Base-by-base conservation (phyloP, 805 yeast species). In the Candida coquimbonensis region DNA sequence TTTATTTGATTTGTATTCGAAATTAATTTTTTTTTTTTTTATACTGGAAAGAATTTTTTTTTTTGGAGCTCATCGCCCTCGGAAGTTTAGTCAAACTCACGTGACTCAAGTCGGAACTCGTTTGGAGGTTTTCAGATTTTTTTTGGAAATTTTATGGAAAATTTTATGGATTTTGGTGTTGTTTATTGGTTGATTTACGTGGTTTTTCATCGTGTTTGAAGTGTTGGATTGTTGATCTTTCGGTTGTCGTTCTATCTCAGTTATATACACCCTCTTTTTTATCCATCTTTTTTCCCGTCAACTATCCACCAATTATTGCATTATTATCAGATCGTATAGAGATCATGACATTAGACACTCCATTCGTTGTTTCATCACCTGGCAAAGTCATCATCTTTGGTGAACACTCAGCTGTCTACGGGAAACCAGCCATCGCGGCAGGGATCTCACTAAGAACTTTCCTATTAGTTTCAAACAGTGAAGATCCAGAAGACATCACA, bases 301-400 rank as follows among this genome's bases (percentile, higher is more conserved):
- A 9, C 1, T 27, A 7, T 27, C 4, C 12, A 3, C 12, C 9
- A 8, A 11, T 8, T 29, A 26, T 26, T 26, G 27, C 27, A 26
- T 26, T 26, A 26, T 26, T 9, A 17, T 17, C 19, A 26, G 27
- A 9, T 8, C 14, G 19, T 29, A 29, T 29, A 29, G 31, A 17
- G 17, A 13, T 29, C 7, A 44, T 46, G 50, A 49, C 50, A 2
- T 27, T 46, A 12, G 31, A 38, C 7, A 42, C 56, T 1, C 85
- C 88, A 17, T 87, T 90, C 62, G 65, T 79, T 42, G 87, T 88
- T 2, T 86, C 96, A 44, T 93, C 99, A 1, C 99, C 99, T 0
- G 99, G 99, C 5, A 93, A 93, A 60, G 96, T 89, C 39, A 93
- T 93, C 55, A 73, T 93, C 33, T 93, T 90, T 63, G 99, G 99